Base-by-base conservation (phyloP, 2,329 filamentous ascomycete species). In the Aspergillus sp. region DNA sequence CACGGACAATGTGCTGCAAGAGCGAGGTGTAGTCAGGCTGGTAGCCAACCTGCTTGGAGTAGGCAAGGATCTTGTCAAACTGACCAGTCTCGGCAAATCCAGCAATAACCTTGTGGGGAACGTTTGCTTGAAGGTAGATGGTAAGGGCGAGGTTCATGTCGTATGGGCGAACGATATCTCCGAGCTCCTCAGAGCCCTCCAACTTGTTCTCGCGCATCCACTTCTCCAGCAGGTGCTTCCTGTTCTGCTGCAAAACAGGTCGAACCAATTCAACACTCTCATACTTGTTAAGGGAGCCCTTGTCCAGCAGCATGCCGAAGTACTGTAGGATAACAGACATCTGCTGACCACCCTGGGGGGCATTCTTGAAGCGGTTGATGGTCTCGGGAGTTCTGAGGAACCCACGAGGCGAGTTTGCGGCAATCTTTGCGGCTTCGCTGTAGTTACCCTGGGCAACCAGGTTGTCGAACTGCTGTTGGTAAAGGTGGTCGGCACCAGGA, bases 131-230 rank as follows among this genome's bases (percentile, higher is more conserved):
- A 48, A 93, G 79, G 69, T 97, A 98, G 57, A 98, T 90, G 47
- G 76, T 79, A 45, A 98, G 76, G 27, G 94, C 93, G 62, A 97
- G 78, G 64, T 85, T 85, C 59, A 95, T 76, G 63, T 98, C 93
- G 58, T 96, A 89, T 13, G 86, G 79, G 38, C 93, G 87, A 40
- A 97, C 87, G 58, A 95, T 82, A 66, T 98, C 94, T 73, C 93
- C 93, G 39, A 98, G 81, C 68, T 96, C 88, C 72, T 98, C 93
- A 0, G 93, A 97, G 71, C 87, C 90, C 66, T 94, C 88, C 35
- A 98, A 79, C 76, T 98, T 98, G 69, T 89, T 86, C 71, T 97
- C 93, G 62, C 86, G 86, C 67, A 97, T 80, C 94, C 94, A 98
- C 71, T 98, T 98, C 72, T 97, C 93, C 27, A 98, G 79, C 27